Conservation (phyloP, 305 asterid genomes). For the Lippia alba region DNA sequence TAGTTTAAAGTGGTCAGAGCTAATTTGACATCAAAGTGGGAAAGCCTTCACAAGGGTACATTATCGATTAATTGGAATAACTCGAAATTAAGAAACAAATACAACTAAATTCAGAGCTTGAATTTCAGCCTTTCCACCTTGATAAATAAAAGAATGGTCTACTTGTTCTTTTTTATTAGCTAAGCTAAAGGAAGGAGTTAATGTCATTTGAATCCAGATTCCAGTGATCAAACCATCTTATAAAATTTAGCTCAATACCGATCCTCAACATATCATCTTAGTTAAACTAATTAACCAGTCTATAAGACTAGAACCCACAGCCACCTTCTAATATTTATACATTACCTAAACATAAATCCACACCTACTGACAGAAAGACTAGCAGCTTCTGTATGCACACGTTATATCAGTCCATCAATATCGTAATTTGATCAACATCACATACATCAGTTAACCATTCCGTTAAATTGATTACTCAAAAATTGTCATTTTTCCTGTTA, state of each 20-base stretch:
- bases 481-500: neutral
- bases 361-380: neutral
- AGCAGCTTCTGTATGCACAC: neutral
- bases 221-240: neutral
- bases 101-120: too few species aligned
- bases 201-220: too few species aligned
- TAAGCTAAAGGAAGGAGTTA: too few species aligned
- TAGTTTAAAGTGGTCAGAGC: too few species aligned
- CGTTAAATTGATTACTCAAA: neutral
- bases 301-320: neutral
- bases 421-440: conserved; percentile 1
- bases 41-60: too few species aligned
- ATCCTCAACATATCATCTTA: neutral
- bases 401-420: neutral
- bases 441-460: conserved; percentile 24
- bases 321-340: neutral
- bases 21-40: too few species aligned
- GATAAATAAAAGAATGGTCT: too few species aligned
- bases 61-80: too few species aligned
- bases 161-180: too few species aligned
- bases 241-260: neutral
- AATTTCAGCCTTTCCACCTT: too few species aligned
- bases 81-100: too few species aligned
- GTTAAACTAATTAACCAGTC: too few species aligned
- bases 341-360: neutral